Percentiles rank a stretch among this genome's conserved stretches.
Evolutionary conservation across 306 rosid species (phyloP).

Genomic region (Fragaria vesca): DNA sequence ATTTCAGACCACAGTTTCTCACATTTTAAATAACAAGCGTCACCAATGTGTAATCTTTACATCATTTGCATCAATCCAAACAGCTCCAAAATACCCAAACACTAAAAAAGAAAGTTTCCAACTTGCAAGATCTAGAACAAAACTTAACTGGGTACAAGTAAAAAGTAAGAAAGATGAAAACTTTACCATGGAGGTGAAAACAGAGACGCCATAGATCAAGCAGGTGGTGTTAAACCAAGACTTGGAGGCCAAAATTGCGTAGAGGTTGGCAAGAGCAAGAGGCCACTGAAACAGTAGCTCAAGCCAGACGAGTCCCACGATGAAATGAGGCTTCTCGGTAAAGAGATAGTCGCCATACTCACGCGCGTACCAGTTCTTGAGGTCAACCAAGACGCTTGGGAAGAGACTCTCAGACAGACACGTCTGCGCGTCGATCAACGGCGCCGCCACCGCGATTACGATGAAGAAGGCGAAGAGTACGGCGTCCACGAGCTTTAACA

Average conservation of each 20-base stretch:
- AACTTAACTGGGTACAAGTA: background rate
- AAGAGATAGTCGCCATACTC: constrained; percentile 63
- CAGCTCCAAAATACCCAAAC: background rate
- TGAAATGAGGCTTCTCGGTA: constrained; percentile 60
- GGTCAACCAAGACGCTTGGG: constrained; percentile 46
- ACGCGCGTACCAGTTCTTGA: constrained; percentile 49
- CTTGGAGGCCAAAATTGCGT: constrained; percentile 50
- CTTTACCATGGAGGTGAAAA: constrained; percentile 63
- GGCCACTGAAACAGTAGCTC: constrained; percentile 89
- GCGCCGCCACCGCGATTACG: constrained; percentile 49
- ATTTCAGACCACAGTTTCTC: background rate
- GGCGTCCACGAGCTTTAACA: constrained; percentile 49
- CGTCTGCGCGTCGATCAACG: constrained; percentile 59
- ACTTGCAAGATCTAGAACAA: background rate
- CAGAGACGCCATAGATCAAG: constrained; percentile 75
- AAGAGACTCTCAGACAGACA: constrained; percentile 47
- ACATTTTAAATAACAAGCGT: background rate
- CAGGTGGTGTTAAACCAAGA: constrained; percentile 78
- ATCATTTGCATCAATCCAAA: background rate
- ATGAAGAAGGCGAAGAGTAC: constrained; percentile 49
- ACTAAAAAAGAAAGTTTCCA: background rate
- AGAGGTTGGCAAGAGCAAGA: constrained; percentile 52
- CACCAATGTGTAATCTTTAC: background rate
- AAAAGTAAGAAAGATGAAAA: background rate
- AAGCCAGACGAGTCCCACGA: constrained; percentile 67